Base-by-base conservation (phyloP, 768 basidiomycete species). In the Lentinula sp. region DNA sequence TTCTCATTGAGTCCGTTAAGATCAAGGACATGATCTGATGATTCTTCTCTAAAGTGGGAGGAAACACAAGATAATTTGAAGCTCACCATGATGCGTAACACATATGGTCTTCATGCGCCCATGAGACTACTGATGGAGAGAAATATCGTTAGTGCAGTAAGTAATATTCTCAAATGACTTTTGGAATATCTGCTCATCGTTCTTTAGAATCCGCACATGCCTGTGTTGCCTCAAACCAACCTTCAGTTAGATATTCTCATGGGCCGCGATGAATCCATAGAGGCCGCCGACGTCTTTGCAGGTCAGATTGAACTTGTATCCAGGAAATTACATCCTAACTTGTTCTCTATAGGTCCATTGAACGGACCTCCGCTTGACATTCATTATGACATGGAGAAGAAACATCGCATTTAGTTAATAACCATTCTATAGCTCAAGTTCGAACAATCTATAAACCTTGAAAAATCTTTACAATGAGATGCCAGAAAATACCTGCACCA, bases 51-150 rank as follows among this genome's bases (percentile, higher is more conserved):
- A 49, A 64, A 98, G 96, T 98, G 97, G 97, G 88, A 95, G 57
- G 86, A 86, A 65, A 94, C 95, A 7, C 95, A 97, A 71, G 89
- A 93, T 71, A 89, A 89, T 71, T 70, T 95, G 54, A 88, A 88
- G 70, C 78, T 98, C 61, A 94, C 85, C 52, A 77, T 96, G 74
- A 84, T 93, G 70, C 86, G 95, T 49, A 86, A 93, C 71, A 70
- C 88, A 35, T 88, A 88, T 68, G 97, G 97, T 39, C 71, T 98
- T 66, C 93, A 93, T 70, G 87, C 90, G 18, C 97, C 97, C 1
- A 84, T 96, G 74, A 84, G 95, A 34, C 78, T 86, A 57, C 79
- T 97, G 64, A 98, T 98, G 97, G 97, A 99, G 73, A 85, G 94
- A 69, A 89, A 88, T 77, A 82, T 95, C 45, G 92, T 95, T 8